phyloP scores from a whole-genome alignment of 176 grass and related monocot genomes.

The Carex littledalei region DNA sequence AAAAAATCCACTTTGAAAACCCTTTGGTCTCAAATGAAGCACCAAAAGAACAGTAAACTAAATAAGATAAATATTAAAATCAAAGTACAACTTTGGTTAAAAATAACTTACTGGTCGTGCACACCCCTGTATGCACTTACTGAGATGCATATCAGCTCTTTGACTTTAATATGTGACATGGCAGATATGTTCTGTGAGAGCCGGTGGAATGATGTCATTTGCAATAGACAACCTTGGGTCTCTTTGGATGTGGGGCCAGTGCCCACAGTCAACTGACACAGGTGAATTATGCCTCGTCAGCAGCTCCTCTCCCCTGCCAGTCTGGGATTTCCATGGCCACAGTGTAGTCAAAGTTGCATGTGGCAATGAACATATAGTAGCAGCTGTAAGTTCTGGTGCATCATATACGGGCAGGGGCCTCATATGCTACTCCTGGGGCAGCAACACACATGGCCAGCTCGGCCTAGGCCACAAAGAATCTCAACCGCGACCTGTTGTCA shows the following conservation, averaged over 20 bases:
- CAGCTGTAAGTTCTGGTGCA: slow-evolving; percentile 70
- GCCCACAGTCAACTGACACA: slow-evolving; percentile 56
- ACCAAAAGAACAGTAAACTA: background rate
- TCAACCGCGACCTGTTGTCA: slow-evolving; percentile 47
- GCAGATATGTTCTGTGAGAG: slow-evolving; percentile 72
- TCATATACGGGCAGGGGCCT: slow-evolving; percentile 59
- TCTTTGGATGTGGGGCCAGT: slow-evolving; percentile 95
- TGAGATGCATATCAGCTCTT: background rate
- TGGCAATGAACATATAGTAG: slow-evolving; percentile 94
- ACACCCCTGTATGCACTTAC: background rate
- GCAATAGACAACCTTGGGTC: slow-evolving; percentile 87
- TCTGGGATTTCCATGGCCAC: slow-evolving; percentile 89
- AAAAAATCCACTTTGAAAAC: background rate
- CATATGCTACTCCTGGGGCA: slow-evolving; percentile 76
- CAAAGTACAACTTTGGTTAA: background rate
- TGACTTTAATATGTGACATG: slow-evolving; percentile 12
- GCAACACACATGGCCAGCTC: slow-evolving; percentile 85
- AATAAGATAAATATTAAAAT: background rate
- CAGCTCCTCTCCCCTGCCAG: slow-evolving; percentile 54
- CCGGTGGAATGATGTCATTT: slow-evolving; percentile 98
- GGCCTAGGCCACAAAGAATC: slow-evolving; percentile 82
- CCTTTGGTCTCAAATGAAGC: background rate
- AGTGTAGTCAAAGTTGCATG: slow-evolving; percentile 87
- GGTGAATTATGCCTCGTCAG: slow-evolving; percentile 47
- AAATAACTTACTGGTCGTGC: too few species aligned